These are phyloP conservation scores for Bruguiera sexangula DNA, from an alignment of 345 rosid species.

Conservation along the genomic window DNA sequence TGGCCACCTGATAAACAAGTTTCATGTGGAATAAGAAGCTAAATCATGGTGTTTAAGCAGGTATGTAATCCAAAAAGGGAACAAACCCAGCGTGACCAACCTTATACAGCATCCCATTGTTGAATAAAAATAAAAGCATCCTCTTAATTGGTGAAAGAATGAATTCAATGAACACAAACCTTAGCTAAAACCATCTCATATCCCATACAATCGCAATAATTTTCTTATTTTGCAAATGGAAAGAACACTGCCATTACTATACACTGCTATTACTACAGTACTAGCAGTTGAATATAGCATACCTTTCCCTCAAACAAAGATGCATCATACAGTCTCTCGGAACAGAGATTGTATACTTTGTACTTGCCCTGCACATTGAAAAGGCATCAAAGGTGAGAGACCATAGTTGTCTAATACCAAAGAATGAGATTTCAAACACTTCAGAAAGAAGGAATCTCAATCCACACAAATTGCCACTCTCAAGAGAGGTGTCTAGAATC, in stretches of 20 bases:
- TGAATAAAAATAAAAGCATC: background rate
- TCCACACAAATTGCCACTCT: too few relatives aligned
- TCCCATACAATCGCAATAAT: background rate
- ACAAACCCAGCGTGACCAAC: slow-evolving; percentile 4
- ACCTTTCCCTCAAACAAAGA: slow-evolving; percentile 91
- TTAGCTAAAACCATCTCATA: background rate
- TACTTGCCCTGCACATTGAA: slow-evolving; percentile 59
- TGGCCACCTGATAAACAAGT: slow-evolving; percentile 59
- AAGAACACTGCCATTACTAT: background rate
- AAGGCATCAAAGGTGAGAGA: slow-evolving; percentile 8
- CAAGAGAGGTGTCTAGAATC: background rate
- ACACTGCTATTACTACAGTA: background rate
- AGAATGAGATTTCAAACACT: background rate
- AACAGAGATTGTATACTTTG: slow-evolving; percentile 88
- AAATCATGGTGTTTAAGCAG: slow-evolving; percentile 1
- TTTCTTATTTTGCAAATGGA: too few relatives aligned
- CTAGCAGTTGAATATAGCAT: slow-evolving; percentile 7
- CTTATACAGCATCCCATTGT: background rate
- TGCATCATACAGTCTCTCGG: slow-evolving; percentile 87
- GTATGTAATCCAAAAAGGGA: background rate
- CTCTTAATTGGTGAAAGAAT: background rate
- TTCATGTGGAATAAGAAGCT: slow-evolving; percentile 1
- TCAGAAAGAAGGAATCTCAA: slow-evolving; percentile 3
- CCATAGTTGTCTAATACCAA: too few relatives aligned
- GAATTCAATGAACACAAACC: background rate